These are phyloP conservation scores for Neofusicoccum kwambonambiense DNA, from an alignment of 2,329 filamentous ascomycete genomes.

Conservation along the genomic window DNA sequence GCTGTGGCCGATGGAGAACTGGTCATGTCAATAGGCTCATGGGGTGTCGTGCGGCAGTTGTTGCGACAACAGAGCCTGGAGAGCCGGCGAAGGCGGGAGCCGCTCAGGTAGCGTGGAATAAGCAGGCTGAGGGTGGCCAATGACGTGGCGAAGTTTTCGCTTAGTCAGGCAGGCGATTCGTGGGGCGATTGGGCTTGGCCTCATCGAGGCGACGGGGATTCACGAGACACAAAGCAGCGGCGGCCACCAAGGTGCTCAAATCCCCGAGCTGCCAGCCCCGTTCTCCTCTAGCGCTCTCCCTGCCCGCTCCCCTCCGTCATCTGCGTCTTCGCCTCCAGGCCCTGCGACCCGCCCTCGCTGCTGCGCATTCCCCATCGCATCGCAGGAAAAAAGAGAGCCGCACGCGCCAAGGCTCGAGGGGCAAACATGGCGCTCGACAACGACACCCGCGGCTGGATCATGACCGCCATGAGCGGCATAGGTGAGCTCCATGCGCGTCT, in stretches of 20 bases:
- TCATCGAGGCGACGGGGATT: neutral
- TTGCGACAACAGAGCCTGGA: neutral
- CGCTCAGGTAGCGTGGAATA: neutral
- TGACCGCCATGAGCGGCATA: constrained; percentile 79
- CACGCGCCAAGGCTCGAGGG: constrained; percentile 2
- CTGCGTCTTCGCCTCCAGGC: neutral
- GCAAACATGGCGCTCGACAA: constrained; percentile 22
- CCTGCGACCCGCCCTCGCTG: neutral
- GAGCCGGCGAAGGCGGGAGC: neutral
- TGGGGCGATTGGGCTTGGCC: neutral
- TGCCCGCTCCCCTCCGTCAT: neutral
- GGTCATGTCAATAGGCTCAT: too few species aligned
- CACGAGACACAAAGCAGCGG: neutral
- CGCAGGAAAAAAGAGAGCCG: neutral
- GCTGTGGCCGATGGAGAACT: too few species aligned
- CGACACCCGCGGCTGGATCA: constrained; percentile 90
- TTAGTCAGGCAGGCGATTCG: neutral
- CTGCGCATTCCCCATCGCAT: neutral
- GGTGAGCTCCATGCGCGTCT: constrained; percentile 45
- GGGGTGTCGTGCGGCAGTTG: neutral
- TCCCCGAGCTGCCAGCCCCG: neutral
- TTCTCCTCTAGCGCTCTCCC: neutral
- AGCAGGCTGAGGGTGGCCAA: neutral
- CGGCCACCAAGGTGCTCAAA: constrained; percentile 18
- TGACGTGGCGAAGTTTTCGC: neutral